phyloP scores from a whole-genome alignment of 805 yeast species.

The Metahyphopichia silvanorum region DNA sequence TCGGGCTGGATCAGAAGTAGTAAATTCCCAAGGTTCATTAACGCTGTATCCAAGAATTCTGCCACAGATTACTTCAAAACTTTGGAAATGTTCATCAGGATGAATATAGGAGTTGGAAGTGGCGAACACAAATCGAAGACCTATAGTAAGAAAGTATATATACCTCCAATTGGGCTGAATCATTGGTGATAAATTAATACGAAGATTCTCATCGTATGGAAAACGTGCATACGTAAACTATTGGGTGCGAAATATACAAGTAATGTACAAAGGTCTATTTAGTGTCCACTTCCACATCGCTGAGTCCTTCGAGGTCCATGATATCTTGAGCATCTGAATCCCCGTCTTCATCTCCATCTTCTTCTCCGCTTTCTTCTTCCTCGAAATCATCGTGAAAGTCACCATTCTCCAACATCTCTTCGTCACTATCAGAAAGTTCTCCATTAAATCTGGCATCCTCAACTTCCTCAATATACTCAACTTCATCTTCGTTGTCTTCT shows the following conservation, averaged over 20 bases:
- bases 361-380: slow-evolving; percentile 19
- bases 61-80: slow-evolving; percentile 67
- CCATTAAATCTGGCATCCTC: slow-evolving; percentile 41
- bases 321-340: slow-evolving; percentile 7
- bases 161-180: slow-evolving; percentile 47
- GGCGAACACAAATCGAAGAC: slow-evolving; percentile 53
- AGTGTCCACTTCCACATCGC: slow-evolving; percentile 15
- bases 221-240: slow-evolving; percentile 3
- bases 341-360: slow-evolving; percentile 18
- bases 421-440: slow-evolving; percentile 13
- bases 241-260: slow-evolving; percentile 2
- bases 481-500: slow-evolving; percentile 30
- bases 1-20: slow-evolving; percentile 54
- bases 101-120: slow-evolving; percentile 83
- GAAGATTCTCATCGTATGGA: not conserved
- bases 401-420: slow-evolving; percentile 12
- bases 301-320: slow-evolving; percentile 16
- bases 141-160: slow-evolving; percentile 42
- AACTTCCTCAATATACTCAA: slow-evolving; percentile 71
- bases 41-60: slow-evolving; percentile 42
- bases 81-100: slow-evolving; percentile 97
- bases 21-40: slow-evolving; percentile 83
- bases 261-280: slow-evolving; percentile 1
- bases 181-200: not conserved
- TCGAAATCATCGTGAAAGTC: slow-evolving; percentile 12